Evolutionary conservation across 176 grass and related monocot species (phyloP).

Genomic region (Panicum miliaceum): DNA sequence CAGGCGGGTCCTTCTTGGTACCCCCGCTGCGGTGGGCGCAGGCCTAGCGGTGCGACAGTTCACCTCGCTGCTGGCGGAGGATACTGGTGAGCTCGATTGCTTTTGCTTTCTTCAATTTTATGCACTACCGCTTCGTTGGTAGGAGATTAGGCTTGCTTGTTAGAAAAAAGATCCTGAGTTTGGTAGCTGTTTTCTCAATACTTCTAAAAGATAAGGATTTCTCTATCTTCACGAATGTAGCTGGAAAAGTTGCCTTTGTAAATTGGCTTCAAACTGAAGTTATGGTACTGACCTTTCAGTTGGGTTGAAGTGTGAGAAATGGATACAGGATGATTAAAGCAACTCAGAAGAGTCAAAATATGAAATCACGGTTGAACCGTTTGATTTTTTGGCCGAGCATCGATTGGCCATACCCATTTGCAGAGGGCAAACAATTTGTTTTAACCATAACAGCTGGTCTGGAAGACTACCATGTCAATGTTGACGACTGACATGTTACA

Average conservation of each 20-base stretch:
- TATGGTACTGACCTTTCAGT: slow-evolving; percentile 52
- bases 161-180: background rate
- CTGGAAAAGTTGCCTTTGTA: background rate
- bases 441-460: slow-evolving; percentile 62
- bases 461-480: slow-evolving; percentile 77
- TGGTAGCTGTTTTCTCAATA: background rate
- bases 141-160: background rate
- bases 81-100: slow-evolving; percentile 47
- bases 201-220: background rate
- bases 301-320: slow-evolving; percentile 75
- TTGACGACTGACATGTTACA: slow-evolving; percentile 64
- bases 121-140: background rate
- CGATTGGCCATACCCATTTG: slow-evolving; percentile 54
- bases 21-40: slow-evolving; percentile 82
- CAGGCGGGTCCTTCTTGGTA: slow-evolving; percentile 70
- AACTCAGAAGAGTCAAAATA: slow-evolving; percentile 42
- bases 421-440: slow-evolving; percentile 62
- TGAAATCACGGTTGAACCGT: slow-evolving; percentile 60
- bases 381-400: slow-evolving; percentile 47
- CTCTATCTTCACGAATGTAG: background rate
- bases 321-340: slow-evolving; percentile 54
- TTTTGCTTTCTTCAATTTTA: background rate
- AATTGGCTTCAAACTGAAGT: background rate
- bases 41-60: slow-evolving; percentile 72
- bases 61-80: slow-evolving; percentile 49